Evolutionary conservation across 1,284 basidiomycete species (phyloP), one percentile per base, ranked within the genome.

Genomic region (Ceratobasidium sp.): DNA sequence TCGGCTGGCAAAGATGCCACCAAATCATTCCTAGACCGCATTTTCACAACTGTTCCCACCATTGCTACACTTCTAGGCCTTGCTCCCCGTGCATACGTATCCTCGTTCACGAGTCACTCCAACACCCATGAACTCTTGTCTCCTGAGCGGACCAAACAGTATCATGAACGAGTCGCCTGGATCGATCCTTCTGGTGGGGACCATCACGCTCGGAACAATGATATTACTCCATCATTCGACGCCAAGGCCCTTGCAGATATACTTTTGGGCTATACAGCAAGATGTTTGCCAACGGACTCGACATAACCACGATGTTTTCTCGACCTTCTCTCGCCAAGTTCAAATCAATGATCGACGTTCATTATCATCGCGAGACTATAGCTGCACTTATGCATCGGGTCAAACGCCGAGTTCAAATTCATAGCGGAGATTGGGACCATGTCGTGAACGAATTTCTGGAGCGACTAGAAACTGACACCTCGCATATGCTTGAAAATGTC

Each of bases 81-180:
- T 26, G 64, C 50, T 12, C 64, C 64, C 16, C 48, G 48, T 5
- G n/a, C 48, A 14, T 67, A 67, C 26, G n/a, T 67, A 34, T 39
- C 64, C 14, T 4, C 48, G 3, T 53, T 67, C 21, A 39, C 64
- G 5, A 26, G 50, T 23, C 48, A 53, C 0, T 67, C 48, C 18
- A 53, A 67, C 21, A 28, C 14, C 8, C 64, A 67, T 26, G 48
- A 67, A n/a, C 32, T 34, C 16, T 2, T 21, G n/a, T 36, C 26
- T 23, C 30, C n/a, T 50, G 23, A 28, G 14, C 18, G 55, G 3
- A 28, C 23, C 16, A 18, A 32, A 2, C 64, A 53, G 18, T 67
- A 23, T 36, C 64, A 53, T n/a, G 64, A 67, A 23, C 64, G 48
- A 1, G 48, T 67, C 1, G 50, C 36, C 21, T 67, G 64, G 64